These are phyloP conservation scores for Lathyrus tuberosus DNA, from an alignment of 306 rosid species.

Conservation along the genomic window DNA sequence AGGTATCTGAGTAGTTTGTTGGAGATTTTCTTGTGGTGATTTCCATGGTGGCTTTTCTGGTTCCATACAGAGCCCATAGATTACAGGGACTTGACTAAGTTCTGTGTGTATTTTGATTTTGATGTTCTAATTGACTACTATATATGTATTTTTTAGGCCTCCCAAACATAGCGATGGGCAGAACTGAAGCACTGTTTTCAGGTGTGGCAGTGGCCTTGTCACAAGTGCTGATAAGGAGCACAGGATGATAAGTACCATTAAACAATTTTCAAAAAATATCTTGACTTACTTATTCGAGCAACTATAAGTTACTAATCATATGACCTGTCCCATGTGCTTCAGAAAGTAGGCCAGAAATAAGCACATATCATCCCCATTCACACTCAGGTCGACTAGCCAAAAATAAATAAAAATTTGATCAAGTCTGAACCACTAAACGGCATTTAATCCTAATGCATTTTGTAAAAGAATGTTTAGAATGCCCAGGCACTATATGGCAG, in stretches of 20 bases:
- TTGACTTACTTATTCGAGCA: background rate
- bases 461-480: background rate
- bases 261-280: background rate
- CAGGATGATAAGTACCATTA: background rate
- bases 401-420: background rate
- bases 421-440: background rate
- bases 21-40: background rate
- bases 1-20: background rate
- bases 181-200: constrained; percentile 1
- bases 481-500: background rate
- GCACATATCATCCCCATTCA: background rate
- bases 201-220: background rate
- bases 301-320: background rate
- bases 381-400: background rate
- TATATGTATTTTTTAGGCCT: background rate
- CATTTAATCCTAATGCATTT: constrained; percentile 21
- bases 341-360: background rate
- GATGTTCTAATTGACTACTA: background rate
- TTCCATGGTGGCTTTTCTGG: constrained; percentile 10
- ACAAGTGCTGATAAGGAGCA: background rate
- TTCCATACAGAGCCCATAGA: background rate
- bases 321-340: background rate
- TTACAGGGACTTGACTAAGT: constrained; percentile 4
- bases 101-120: background rate
- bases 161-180: background rate